Base-by-base conservation (phyloP, 2,329 filamentous ascomycete species). In the Capronia americana region DNA sequence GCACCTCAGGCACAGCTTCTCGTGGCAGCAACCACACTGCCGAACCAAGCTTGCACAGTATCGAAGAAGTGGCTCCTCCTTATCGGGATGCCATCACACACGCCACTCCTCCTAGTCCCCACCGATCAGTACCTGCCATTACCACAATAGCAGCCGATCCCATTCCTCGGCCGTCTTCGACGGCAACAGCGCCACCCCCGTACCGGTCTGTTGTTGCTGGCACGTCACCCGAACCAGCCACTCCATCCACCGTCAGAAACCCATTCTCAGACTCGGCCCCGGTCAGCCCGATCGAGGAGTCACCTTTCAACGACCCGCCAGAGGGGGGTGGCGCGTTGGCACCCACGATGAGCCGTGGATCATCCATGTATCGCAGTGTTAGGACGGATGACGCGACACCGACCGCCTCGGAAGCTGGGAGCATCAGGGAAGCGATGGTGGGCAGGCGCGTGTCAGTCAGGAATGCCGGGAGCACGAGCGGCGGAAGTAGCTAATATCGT, bases 11-110 rank as follows among this genome's bases (percentile, higher is more conserved):
- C 46, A 65, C 44, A n/a, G 61, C 55, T 41, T 59, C 69, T 24
- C 56, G 63, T 5, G 63, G 56, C 53, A 64, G 65, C 32, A 34
- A 46, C 23, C 66, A 66, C 61, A 69, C 63, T 30, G 58, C 34
- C 10, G 62, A 69, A 41, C 66, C 69, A 11, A 72, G 70, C 62
- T 32, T 72, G 38, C 71, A 71, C 64, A 71, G 69, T 54, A 65
- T 73, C 20, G 71, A 72, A 44, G 71, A 73, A 51, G 71, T 73
- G 20, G 71, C 71, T 48, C 71, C 71, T 23, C 71, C 71, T 6
- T 73, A 73, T 51, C 67, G 71, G 60, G 71, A 73, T 51, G 69
- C 69, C 23, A 63, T 73, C 6, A 66, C 65, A 6, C 66, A 69
- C 32, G 63, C 51, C 34, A 62, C 64, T 11, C 64, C 62, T 12